Base-by-base conservation (phyloP, 2,329 filamentous ascomycete species). In the Diaporthe vaccinii region DNA sequence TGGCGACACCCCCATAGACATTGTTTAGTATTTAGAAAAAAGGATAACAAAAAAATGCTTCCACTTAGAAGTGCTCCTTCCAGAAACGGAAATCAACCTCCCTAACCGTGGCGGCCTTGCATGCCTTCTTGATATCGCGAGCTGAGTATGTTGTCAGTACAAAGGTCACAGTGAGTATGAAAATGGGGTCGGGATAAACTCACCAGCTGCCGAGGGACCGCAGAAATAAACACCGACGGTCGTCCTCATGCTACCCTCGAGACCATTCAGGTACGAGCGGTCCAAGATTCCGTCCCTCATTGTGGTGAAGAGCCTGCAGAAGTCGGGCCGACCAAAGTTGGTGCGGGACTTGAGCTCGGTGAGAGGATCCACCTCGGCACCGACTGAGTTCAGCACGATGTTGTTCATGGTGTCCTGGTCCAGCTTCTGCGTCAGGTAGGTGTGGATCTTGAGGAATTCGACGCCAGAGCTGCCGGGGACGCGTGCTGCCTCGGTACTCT, bases 161-260 rank as follows among this genome's bases (percentile, higher is more conserved):
- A 17, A 31, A n/a, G 14, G 8, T 9, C 6, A 57, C 28, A 4
- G 39, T 28, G 1, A 14, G 8, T 34, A n/a, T 8, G 5, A 25
- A 2, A 12, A 39, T 14, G 17, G 2, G 41, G 4, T 62, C 6
- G 41, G 44, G 17, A 62, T 59, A 14, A 76, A 86, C 88, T 84
- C 84, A 91, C 89, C 89, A 80, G 89, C 89, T 78, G 89, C 89
- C 77, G 94, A 97, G 34, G 96, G 96, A 76, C 97, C 97, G 84
- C 97, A 99, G 85, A 98, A 98, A 87, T 99, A 99, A 28, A 99
- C 96, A 85, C 97, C 97, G 17, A 99, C 94, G 51, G 96, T 95
- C 4, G 95, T 97, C 80, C 91, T 90, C 82, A 93, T 89, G 80
- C 90, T 93, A 75, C 91, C 91, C 84, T 97, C 94, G 22, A 98